Evolutionary conservation across 495 filamentous ascomycete genomes (phyloP), one percentile per base, ranked within the genome.

Genomic region (Penicillium odoratum): DNA sequence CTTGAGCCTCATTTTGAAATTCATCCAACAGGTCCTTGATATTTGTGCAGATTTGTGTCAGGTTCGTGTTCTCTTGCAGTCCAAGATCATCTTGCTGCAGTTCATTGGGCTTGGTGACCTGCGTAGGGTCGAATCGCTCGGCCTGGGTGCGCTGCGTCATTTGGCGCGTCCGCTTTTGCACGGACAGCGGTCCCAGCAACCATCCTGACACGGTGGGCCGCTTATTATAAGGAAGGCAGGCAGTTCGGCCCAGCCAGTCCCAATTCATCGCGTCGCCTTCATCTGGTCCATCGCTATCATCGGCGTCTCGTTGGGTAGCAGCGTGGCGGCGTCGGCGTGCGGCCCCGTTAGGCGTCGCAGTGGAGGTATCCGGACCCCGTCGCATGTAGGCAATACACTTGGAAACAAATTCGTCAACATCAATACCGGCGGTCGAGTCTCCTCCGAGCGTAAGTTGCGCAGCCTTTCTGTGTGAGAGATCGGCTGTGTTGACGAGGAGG

Each of bases 341-440:
- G 6, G 1, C 38, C 31, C 60, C 66, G 21, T 34, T 66, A 3
- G 55, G 18, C 16, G 54, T 31, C 3, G 54, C 49, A 18, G 67
- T 59, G 25, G 66, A 60, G 34, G 65, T 63, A 45, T 55, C 66
- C 3, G 66, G 74, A 33, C 85, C 86, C 10, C 79, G 73, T 13
- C 84, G 82, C 95, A 98, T 98, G 68, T 87, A 98, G 2, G 80
- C 82, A 47, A 95, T 90, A 68, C 89, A 93, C 69, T 95, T 97
- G 0, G 89, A 89, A 8, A 98, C 87, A 65, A 98, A 97, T 58
- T 96, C 91, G 60, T 98, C 93, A 0, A 95, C 81, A 63, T 98
- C 95, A 26, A 98, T 76, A 3, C 92, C 89, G 34, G 85, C 83
- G 7, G 81, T 79, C 5, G 78, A 65, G 55, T 87, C 85, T 7